Conservation (phyloP, 805 yeast species). For the baker's yeast (Saccharomyces cerevisiae) region DNA sequence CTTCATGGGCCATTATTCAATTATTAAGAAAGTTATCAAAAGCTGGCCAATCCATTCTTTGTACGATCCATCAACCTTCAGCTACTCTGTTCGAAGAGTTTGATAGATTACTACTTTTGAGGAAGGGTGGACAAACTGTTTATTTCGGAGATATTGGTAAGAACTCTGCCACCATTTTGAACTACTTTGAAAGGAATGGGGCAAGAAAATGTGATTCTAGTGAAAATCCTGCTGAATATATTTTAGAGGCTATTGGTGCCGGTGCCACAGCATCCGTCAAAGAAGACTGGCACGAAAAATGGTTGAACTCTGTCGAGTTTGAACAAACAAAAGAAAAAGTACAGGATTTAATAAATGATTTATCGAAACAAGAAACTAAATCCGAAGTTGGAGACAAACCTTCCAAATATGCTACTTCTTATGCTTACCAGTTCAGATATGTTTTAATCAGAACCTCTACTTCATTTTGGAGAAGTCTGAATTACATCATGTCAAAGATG, state of each 20-base stretch:
- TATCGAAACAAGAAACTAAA: slow-evolving; percentile 1
- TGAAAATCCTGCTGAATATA: slow-evolving; percentile 39
- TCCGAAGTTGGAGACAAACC: slow-evolving; percentile 5
- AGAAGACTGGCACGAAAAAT: slow-evolving; percentile 53
- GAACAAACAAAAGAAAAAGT: slow-evolving; percentile 25
- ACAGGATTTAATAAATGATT: slow-evolving; percentile 22
- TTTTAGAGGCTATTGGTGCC: slow-evolving; percentile 39
- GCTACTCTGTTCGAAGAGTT: slow-evolving; percentile 42
- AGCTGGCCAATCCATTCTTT: slow-evolving; percentile 44
- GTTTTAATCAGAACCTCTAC: slow-evolving; percentile 35
- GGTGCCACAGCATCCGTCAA: slow-evolving; percentile 37
- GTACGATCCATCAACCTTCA: slow-evolving; percentile 53
- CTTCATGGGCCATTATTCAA: slow-evolving; percentile 45
- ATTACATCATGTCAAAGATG: slow-evolving; percentile 52
- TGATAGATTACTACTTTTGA: slow-evolving; percentile 40
- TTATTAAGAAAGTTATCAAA: slow-evolving; percentile 37
- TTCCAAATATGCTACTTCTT: slow-evolving; percentile 32
- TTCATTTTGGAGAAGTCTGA: slow-evolving; percentile 52
- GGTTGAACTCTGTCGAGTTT: slow-evolving; percentile 41
- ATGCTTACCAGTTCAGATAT: slow-evolving; percentile 35
- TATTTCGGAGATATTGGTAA: slow-evolving; percentile 28
- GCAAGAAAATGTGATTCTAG: slow-evolving; percentile 47
- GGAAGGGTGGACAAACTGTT: slow-evolving; percentile 44
- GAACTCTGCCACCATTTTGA: slow-evolving; percentile 41
- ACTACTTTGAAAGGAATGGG: slow-evolving; percentile 59